phyloP scores from a whole-genome alignment of 768 basidiomycete species.

The Lactifluus subvellereus region DNA sequence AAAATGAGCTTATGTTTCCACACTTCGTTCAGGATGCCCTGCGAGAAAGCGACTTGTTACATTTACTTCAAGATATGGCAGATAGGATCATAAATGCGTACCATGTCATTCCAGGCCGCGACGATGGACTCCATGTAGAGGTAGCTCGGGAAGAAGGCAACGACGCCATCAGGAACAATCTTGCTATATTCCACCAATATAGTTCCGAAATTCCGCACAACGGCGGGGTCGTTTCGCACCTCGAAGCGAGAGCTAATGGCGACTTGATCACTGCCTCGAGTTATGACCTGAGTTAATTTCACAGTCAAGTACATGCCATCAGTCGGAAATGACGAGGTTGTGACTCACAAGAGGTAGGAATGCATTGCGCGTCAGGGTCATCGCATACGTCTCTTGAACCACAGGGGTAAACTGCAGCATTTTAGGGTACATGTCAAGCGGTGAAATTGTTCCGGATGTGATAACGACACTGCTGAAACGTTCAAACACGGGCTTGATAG shows the following conservation, averaged over 20 bases:
- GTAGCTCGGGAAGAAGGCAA: constrained; percentile 98
- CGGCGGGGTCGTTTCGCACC: constrained; percentile 97
- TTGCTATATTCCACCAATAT: constrained; percentile 98
- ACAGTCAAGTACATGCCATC: constrained; percentile 5
- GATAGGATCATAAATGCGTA: constrained; percentile 36
- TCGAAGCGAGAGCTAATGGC: constrained; percentile 98
- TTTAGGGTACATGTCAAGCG: constrained; percentile 99
- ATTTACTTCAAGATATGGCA: not conserved
- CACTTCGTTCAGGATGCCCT: constrained; percentile 98
- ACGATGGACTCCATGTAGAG: constrained; percentile 99
- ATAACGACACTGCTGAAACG: constrained; percentile 98
- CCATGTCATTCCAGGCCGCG: constrained; percentile 99
- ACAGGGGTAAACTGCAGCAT: constrained; percentile 98
- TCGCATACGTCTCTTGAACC: constrained; percentile 94
- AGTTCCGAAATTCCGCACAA: constrained; percentile 97
- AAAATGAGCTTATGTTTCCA: constrained; percentile 99
- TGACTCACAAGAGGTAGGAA: constrained; percentile 82
- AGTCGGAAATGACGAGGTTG: not conserved
- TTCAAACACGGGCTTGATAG: constrained; percentile 97
- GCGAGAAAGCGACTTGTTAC: constrained; percentile 4
- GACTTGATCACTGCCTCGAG: constrained; percentile 96
- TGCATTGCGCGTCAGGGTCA: constrained; percentile 94
- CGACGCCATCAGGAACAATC: constrained; percentile 96
- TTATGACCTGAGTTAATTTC: constrained; percentile 67
- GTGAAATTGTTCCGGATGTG: constrained; percentile 97